Percentiles rank a stretch among this genome's conserved stretches.
phyloP scores from a whole-genome alignment of 2,329 filamentous ascomycete genomes.

The Bipolaris cookei region DNA sequence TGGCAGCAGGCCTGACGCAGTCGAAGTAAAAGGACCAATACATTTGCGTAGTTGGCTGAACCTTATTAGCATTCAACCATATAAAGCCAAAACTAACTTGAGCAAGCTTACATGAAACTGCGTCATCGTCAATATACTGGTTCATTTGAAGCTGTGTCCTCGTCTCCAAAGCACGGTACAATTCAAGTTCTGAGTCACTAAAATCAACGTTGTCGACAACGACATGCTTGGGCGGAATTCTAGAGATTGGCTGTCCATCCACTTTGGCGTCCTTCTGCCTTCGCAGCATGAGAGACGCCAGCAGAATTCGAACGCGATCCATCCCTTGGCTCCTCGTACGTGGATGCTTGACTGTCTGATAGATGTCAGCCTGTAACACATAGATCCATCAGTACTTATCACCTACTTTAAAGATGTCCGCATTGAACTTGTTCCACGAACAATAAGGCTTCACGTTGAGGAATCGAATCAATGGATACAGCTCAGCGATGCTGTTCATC shows the following conservation, averaged over 20 bases:
- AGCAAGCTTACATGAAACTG: slow-evolving; percentile 60
- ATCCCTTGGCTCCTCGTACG: slow-evolving; percentile 60
- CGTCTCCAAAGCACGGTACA: slow-evolving; percentile 71
- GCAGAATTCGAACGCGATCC: slow-evolving; percentile 72
- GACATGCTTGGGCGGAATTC: slow-evolving; percentile 69
- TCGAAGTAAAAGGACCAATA: slow-evolving; percentile 78
- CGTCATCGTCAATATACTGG: slow-evolving; percentile 72
- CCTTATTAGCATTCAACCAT: slow-evolving; percentile 5
- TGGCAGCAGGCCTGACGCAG: slow-evolving; percentile 84
- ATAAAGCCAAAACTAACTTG: not conserved
- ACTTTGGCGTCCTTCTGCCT: slow-evolving; percentile 81
- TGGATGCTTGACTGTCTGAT: slow-evolving; percentile 51
- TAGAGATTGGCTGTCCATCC: slow-evolving; percentile 78
- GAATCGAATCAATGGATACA: slow-evolving; percentile 79
- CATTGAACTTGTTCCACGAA: slow-evolving; percentile 66
- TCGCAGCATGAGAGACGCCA: slow-evolving; percentile 81
- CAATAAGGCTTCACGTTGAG: slow-evolving; percentile 78
- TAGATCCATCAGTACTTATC: not conserved
- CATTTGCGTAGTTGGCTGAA: slow-evolving; percentile 72
- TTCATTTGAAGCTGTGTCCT: slow-evolving; percentile 75
- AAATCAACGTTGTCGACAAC: slow-evolving; percentile 69
- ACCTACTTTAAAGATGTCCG: slow-evolving; percentile 57
- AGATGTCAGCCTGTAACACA: not conserved
- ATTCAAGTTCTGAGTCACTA: slow-evolving; percentile 66
- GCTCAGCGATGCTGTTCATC: slow-evolving; percentile 83